These are phyloP conservation scores for Podospora didyma DNA, from an alignment of 495 filamentous ascomycete genomes.

Conservation along the genomic window DNA sequence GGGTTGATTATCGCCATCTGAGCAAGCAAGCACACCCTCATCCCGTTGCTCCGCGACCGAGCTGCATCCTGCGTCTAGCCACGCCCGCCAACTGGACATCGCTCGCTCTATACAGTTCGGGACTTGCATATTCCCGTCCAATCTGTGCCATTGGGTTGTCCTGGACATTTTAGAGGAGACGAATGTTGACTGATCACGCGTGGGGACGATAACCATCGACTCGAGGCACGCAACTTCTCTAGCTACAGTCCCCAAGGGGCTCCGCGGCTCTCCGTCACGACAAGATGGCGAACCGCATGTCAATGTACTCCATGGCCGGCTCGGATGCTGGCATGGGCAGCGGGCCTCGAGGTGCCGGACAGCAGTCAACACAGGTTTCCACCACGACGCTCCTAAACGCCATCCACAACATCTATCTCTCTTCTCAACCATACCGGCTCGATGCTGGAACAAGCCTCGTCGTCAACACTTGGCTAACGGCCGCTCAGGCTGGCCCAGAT, in stretches of 20 bases:
- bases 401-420: conserved; percentile 84
- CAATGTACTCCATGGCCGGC: conserved; percentile 78
- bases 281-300: conserved; percentile 76
- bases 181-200: no score
- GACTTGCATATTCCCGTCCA: not conserved
- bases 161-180: no score
- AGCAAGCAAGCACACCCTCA: not conserved
- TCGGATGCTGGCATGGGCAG: conserved; percentile 48
- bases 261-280: conserved; percentile 23
- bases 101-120: conserved; percentile 4
- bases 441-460: conserved; percentile 91
- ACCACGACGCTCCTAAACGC: conserved; percentile 90
- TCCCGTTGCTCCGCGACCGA: conserved; percentile 16
- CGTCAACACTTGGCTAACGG: conserved; percentile 92
- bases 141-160: not conserved
- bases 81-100: not conserved
- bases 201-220: not conserved
- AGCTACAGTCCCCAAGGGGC: conserved; percentile 17
- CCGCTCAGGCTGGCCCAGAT: conserved; percentile 59
- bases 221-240: not conserved
- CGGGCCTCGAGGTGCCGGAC: conserved; percentile 51
- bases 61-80: conserved; percentile 4
- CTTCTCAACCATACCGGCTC: conserved; percentile 71
- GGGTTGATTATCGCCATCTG: no score
- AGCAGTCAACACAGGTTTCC: conserved; percentile 76